Base-by-base conservation (phyloP, 305 asterid species). In the Solanum hybrid region DNA sequence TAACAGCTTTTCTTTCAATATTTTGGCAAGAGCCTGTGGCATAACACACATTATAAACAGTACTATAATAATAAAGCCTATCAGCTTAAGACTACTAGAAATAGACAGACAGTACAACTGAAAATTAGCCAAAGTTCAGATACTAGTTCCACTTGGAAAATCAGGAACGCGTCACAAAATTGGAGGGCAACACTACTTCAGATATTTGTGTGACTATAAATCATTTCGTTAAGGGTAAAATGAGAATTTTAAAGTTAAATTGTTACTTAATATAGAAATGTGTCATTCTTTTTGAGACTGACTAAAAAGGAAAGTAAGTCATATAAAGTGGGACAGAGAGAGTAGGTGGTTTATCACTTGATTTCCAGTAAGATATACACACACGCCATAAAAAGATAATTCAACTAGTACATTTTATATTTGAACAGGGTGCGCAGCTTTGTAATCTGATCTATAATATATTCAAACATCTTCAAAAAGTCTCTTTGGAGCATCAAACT, bases 1-100 rank as follows among this genome's bases (percentile, higher is more conserved):
- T 92, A 94, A 81, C 91, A 97, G 91, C 84, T 94, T 96, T 87
- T 95, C 98, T 92, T 95, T 97, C 93, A 97, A 90, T 89, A 94
- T 90, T 88, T 92, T 91, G 87, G 96, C 91, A 81, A 97, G 99
- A 91, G 95, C 98, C 99, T 95, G 95, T 88, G n/a, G 89, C 66
- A 84, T 88, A 40, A 91, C 40, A 46, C 31, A 86, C 36, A 87
- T 42, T 24, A 85, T 85, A 81, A 73, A 86, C 31, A 88, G 16
- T 35, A 76, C 73, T 26, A 89, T 4, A 85, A 34, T 20, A 85
- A 20, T 64, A 69, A 80, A 80, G 24, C 20, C 56, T 64, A 84
- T 34, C 82, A 46, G 71, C 86, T 75, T 42, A 51, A 29, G 87
- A 51, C 75, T 84, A 84, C 87, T 29, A 42, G 38, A 42, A 31